Conservation (phyloP, 352 stramenopile species). For the Phytopythium helicoides region DNA sequence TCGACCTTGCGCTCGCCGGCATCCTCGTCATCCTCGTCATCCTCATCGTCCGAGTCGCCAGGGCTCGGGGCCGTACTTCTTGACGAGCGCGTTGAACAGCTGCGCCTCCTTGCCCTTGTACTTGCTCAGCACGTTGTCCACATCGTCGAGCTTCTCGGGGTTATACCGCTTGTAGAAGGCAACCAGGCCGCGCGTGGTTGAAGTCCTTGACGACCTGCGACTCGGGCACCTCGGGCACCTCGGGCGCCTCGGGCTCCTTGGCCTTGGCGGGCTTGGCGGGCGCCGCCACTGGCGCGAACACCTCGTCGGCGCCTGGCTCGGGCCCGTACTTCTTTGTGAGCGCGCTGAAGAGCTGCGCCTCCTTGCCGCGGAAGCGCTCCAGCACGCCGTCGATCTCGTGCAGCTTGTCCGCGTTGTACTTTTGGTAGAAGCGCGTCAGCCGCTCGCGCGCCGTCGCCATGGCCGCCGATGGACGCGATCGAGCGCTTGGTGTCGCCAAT, state of each 20-base stretch:
- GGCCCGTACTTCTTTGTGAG: conserved; percentile 84
- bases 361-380: conserved; percentile 77
- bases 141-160: conserved; percentile 70
- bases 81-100: conserved; percentile 78
- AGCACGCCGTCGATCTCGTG: conserved; percentile 80
- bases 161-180: conserved; percentile 88
- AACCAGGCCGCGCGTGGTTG: conserved; percentile 60
- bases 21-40: conserved; percentile 40
- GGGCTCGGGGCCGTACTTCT: conserved; percentile 83
- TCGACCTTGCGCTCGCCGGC: conserved; percentile 9
- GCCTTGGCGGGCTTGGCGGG: conserved; percentile 8
- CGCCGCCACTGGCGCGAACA: conserved; percentile 15
- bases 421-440: conserved; percentile 79
- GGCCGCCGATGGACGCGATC: background rate
- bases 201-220: conserved; percentile 35
- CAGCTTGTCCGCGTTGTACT: conserved; percentile 85
- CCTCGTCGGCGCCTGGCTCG: conserved; percentile 56
- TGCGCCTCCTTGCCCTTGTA: conserved; percentile 82
- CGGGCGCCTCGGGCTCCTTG: conserved; percentile 8
- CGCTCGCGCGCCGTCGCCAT: conserved; percentile 68
- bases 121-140: conserved; percentile 59
- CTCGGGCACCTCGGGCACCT: conserved; percentile 11
- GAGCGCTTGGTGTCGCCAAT: background rate
- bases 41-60: conserved; percentile 72
- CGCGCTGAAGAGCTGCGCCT: conserved; percentile 65